Evolutionary conservation across 2,329 filamentous ascomycete genomes (phyloP).

Genomic region (Aspergillus novofumigatus): DNA sequence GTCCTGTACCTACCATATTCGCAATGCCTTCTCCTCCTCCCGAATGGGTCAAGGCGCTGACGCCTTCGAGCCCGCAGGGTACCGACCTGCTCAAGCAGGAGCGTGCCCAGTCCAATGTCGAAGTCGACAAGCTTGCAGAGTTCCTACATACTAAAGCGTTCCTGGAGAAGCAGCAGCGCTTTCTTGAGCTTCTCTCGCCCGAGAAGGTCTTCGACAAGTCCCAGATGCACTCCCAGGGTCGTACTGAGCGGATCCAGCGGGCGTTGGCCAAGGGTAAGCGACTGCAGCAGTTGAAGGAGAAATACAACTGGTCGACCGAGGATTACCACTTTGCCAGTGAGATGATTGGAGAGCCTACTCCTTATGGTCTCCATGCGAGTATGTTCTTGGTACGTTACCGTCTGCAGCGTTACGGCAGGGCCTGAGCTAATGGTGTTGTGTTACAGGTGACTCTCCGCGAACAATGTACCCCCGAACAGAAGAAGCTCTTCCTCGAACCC

Average conservation of each 20-base stretch:
- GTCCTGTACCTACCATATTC: neutral
- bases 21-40: slow-evolving; percentile 45
- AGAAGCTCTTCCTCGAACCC: slow-evolving; percentile 65
- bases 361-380: slow-evolving; percentile 67
- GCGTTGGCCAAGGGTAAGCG: slow-evolving; percentile 68
- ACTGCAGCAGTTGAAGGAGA: slow-evolving; percentile 60
- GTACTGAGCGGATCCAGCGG: slow-evolving; percentile 64
- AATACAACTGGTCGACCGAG: slow-evolving; percentile 64
- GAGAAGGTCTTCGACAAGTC: slow-evolving; percentile 75
- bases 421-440: slow-evolving; percentile 8
- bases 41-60: slow-evolving; percentile 64
- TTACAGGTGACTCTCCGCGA: slow-evolving; percentile 62
- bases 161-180: slow-evolving; percentile 56
- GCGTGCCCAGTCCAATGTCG: slow-evolving; percentile 62
- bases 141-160: slow-evolving; percentile 66
- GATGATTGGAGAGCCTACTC: slow-evolving; percentile 67
- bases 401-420: neutral
- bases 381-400: slow-evolving; percentile 60
- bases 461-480: slow-evolving; percentile 69
- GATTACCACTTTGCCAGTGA: slow-evolving; percentile 64
- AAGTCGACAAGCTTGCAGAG: slow-evolving; percentile 62
- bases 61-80: slow-evolving; percentile 64
- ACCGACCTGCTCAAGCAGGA: slow-evolving; percentile 65
- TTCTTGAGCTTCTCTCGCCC: slow-evolving; percentile 61
- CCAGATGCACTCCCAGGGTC: slow-evolving; percentile 69